phyloP scores from a whole-genome alignment of 2,329 filamentous ascomycete genomes.

The Colletotrichum acutatum region DNA sequence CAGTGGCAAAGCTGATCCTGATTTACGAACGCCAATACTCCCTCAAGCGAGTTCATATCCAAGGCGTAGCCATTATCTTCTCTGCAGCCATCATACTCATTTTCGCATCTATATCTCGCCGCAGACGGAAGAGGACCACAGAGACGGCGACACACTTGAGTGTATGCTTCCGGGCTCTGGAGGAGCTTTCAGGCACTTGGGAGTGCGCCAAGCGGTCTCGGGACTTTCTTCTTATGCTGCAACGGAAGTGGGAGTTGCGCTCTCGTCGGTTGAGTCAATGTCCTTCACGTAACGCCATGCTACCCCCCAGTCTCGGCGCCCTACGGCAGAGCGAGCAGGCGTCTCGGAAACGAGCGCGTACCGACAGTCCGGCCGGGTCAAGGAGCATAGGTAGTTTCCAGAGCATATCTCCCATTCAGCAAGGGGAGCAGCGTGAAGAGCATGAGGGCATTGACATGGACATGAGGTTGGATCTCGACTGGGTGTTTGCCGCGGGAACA shows the following conservation, averaged over 20 bases:
- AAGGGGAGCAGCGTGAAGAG: not conserved
- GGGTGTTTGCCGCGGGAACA: conserved; percentile 13
- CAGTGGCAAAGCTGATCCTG: conserved; percentile 36
- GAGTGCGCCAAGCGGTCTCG: conserved; percentile 40
- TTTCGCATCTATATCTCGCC: conserved; percentile 35
- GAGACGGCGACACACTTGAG: conserved; percentile 35
- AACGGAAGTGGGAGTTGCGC: conserved; percentile 31
- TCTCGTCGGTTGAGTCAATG: not conserved
- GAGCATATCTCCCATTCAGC: conserved; percentile 1
- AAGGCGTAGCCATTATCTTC: conserved; percentile 40
- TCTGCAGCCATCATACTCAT: conserved; percentile 38
- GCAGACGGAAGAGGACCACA: conserved; percentile 17
- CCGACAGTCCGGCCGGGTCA: not conserved
- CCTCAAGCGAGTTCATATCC: conserved; percentile 37
- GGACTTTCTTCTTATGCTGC: conserved; percentile 40
- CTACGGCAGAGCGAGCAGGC: not conserved
- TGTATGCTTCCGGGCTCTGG: conserved; percentile 40
- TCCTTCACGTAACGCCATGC: not conserved
- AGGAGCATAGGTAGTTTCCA: not conserved
- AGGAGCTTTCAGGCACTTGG: conserved; percentile 37
- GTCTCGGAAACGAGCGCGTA: conserved; percentile 5
- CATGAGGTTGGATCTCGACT: conserved; percentile 28
- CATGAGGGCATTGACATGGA: conserved; percentile 13
- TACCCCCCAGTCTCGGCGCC: not conserved
- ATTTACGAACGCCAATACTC: conserved; percentile 36